These are phyloP conservation scores for Tulasnella sp. DNA, from an alignment of 768 basidiomycete genomes.

Conservation along the genomic window DNA sequence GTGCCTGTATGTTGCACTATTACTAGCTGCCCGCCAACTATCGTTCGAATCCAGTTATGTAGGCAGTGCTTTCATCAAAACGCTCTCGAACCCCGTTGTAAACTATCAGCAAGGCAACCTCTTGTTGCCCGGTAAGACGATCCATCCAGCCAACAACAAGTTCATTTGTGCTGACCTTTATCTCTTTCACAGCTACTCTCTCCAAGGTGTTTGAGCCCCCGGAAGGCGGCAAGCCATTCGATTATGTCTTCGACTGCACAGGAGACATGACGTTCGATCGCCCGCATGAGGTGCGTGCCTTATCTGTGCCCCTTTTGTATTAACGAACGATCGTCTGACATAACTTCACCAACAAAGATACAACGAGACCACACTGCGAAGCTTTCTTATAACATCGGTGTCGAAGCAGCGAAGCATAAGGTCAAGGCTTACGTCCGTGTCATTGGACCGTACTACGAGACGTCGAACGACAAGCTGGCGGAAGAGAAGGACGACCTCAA, in stretches of 20 bases:
- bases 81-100: conserved; percentile 55
- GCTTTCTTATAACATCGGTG: conserved; percentile 53
- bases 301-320: conserved; percentile 1
- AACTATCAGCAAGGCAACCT: conserved; percentile 78
- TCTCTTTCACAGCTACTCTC: conserved; percentile 42
- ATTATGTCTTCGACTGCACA: conserved; percentile 76
- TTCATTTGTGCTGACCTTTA: background rate
- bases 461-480: conserved; percentile 40
- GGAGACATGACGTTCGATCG: conserved; percentile 70
- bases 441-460: conserved; percentile 69
- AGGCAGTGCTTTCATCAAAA: conserved; percentile 58
- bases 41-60: conserved; percentile 44
- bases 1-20: conserved; percentile 18
- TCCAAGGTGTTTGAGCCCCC: conserved; percentile 59
- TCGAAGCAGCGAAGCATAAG: conserved; percentile 68
- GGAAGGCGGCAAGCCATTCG: conserved; percentile 54
- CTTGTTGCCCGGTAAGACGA: conserved; percentile 42
- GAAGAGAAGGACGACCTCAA: conserved; percentile 65
- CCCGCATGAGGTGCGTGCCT: conserved; percentile 49
- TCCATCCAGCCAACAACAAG: background rate
- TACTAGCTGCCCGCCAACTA: background rate
- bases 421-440: conserved; percentile 71
- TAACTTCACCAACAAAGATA: conserved; percentile 35
- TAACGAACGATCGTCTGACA: background rate
- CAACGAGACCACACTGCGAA: conserved; percentile 66